Evolutionary conservation across 345 rosid genomes (phyloP), one percentile per base, ranked within the genome.

Genomic region (Lumnitzera littorea): DNA sequence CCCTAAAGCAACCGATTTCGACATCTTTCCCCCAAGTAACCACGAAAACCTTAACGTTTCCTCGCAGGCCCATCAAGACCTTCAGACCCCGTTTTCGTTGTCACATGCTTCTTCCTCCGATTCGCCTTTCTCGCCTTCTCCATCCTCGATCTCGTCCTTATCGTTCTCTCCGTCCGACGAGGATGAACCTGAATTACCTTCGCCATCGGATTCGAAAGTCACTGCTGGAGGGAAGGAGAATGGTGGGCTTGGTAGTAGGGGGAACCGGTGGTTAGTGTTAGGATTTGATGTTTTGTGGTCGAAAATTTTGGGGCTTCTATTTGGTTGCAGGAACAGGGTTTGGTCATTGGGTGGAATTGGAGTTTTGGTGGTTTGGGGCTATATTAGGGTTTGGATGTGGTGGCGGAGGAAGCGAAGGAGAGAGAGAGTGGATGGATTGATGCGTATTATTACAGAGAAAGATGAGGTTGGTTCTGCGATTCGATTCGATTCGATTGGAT

Each of bases 1-100:
- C 11, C 11, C 43, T 36, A 36, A 36, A 5, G 11, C 43, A 36
- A 36, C 9, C 43, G 43, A 36, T 36, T 36, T 36, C 43, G 31
- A 41, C 53, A 64, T 67, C 24, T 67, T 67, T 52, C 70, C 70
- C 17, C 70, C 70, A 11, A 31, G 50, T 41, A 55, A 67, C 60
- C 70, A 67, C 46, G 70, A 67, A 31, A 67, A 67, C 63, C 70
- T 67, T 48, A 64, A 14, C 11, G 49, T 47, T 15, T 54, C 46
- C 17, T 25, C 62, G 16, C 41, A 25, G 5, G 55, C 60, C 24
- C 25, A 29, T 12, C 49, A 41, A 46, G 23, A 48, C 36, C 17
- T 10, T 46, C 27, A 27, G 6, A 47, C 41, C 58, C 58, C 58
- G 12, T 56, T 50, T 50, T 7, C 68, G 2, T 17, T 56, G 46